Conservation (phyloP, 1,284 basidiomycete species). For the Boletellus sp. region DNA sequence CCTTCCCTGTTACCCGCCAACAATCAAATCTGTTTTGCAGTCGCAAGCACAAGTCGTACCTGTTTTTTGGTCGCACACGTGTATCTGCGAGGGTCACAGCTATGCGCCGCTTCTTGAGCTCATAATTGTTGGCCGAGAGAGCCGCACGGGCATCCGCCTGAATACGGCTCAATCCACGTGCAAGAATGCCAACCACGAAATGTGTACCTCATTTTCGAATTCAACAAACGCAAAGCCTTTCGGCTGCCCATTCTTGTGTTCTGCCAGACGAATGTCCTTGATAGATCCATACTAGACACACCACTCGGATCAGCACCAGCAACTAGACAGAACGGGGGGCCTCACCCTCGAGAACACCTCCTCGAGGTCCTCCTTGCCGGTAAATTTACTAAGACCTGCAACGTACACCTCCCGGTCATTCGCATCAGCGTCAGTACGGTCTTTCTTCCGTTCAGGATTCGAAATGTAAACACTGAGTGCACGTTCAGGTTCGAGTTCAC, state of each 20-base stretch:
- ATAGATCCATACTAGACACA: slow-evolving; percentile 69
- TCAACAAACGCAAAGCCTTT: slow-evolving; percentile 95
- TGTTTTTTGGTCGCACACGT: slow-evolving; percentile 56
- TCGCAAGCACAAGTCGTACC: slow-evolving; percentile 32
- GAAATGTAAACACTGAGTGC: slow-evolving; percentile 82
- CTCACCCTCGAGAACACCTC: slow-evolving; percentile 73
- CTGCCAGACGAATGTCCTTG: slow-evolving; percentile 76
- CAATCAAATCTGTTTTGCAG: neutral
- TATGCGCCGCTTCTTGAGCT: slow-evolving; percentile 81
- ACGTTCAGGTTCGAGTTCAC: slow-evolving; percentile 66
- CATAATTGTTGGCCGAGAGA: slow-evolving; percentile 77
- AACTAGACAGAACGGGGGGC: slow-evolving; percentile 2
- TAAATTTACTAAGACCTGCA: slow-evolving; percentile 76
- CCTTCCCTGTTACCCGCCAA: slow-evolving; percentile 33
- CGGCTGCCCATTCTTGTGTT: slow-evolving; percentile 66
- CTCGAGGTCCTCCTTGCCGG: slow-evolving; percentile 69
- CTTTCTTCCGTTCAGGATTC: slow-evolving; percentile 85
- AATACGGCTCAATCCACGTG: slow-evolving; percentile 1
- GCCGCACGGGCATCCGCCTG: slow-evolving; percentile 73
- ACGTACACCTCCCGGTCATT: slow-evolving; percentile 84
- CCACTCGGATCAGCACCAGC: slow-evolving; percentile 8
- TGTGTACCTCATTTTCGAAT: slow-evolving; percentile 71
- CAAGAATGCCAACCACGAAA: neutral
- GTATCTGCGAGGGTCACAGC: slow-evolving; percentile 80
- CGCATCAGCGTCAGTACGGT: slow-evolving; percentile 81